phyloP scores from a whole-genome alignment of 805 yeast species.

The Saccharomycopsis fodiens region DNA sequence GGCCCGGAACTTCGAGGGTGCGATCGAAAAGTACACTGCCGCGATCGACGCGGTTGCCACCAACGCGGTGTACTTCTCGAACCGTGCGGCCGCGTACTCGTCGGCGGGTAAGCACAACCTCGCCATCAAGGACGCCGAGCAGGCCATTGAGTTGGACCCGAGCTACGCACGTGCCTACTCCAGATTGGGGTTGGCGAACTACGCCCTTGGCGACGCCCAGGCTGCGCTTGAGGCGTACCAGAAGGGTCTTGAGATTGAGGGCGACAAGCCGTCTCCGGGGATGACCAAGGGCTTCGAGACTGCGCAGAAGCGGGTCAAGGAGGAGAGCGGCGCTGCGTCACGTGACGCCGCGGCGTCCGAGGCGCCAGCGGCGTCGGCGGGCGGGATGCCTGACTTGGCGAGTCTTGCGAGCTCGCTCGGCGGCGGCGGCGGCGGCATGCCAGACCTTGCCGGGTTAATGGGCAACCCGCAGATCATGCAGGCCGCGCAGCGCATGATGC shows the following conservation, averaged over 20 bases:
- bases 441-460: conserved; percentile 62
- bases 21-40: conserved; percentile 70
- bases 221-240: conserved; percentile 88
- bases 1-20: conserved; percentile 57
- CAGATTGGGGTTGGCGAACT: conserved; percentile 88
- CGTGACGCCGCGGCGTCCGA: conserved; percentile 26
- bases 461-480: conserved; percentile 88
- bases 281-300: conserved; percentile 93
- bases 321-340: conserved; percentile 42
- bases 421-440: conserved; percentile 61
- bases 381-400: conserved; percentile 73
- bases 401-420: conserved; percentile 52
- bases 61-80: conserved; percentile 81
- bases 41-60: conserved; percentile 64
- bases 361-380: conserved; percentile 23
- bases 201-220: conserved; percentile 88
- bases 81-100: conserved; percentile 95
- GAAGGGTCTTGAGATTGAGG: conserved; percentile 81
- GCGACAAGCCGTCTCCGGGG: conserved; percentile 74
- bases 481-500: conserved; percentile 85
- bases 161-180: conserved; percentile 88
- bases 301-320: conserved; percentile 81
- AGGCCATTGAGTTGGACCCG: conserved; percentile 73
- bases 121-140: conserved; percentile 79
- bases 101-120: conserved; percentile 63